A percentile compares a stretch with the other conserved stretches of the same genome.
Evolutionary conservation across 495 filamentous ascomycete genomes (phyloP).

Genomic region (Sabuloglossum arenarium): DNA sequence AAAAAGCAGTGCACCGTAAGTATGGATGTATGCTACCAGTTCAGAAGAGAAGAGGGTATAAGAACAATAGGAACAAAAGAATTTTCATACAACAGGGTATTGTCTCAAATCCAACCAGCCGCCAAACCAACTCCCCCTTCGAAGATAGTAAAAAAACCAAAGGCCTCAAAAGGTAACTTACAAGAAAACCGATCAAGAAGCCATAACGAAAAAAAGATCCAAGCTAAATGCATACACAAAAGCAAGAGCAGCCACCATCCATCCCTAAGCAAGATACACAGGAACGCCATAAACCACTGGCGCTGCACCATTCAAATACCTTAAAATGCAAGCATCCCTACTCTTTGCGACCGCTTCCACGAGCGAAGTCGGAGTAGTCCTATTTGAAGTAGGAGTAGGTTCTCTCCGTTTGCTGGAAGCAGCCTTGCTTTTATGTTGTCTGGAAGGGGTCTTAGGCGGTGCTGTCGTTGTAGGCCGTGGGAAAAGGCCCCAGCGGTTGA

Average conservation of each 20-base stretch:
- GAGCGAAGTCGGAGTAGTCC: conserved; percentile 19
- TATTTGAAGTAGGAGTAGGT: neutral
- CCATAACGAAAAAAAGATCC: neutral
- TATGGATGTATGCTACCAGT: too few relatives aligned
- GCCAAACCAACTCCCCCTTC: too few relatives aligned
- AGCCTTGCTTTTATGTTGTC: conserved; percentile 14
- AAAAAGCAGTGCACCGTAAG: too few relatives aligned
- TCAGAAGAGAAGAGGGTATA: too few relatives aligned
- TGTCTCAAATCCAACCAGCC: too few relatives aligned
- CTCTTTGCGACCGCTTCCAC: conserved; percentile 62
- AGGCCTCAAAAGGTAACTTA: too few relatives aligned
- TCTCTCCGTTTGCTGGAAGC: conserved; percentile 8
- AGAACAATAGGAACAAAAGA: too few relatives aligned
- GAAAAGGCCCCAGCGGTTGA: conserved; percentile 74
- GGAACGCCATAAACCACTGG: conserved; percentile 90
- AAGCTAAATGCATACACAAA: too few relatives aligned
- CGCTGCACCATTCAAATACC: conserved; percentile 81
- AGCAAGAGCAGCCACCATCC: too few relatives aligned
- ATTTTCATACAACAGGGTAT: too few relatives aligned
- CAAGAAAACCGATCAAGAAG: too few relatives aligned
- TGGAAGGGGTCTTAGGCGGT: conserved; percentile 2
- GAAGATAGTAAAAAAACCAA: too few relatives aligned
- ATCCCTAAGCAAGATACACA: conserved; percentile 49
- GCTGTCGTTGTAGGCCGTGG: neutral
- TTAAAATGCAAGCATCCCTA: conserved; percentile 54